phyloP scores from a whole-genome alignment of 108 stramenopile species.

The Fistulifera pelliculosa region DNA sequence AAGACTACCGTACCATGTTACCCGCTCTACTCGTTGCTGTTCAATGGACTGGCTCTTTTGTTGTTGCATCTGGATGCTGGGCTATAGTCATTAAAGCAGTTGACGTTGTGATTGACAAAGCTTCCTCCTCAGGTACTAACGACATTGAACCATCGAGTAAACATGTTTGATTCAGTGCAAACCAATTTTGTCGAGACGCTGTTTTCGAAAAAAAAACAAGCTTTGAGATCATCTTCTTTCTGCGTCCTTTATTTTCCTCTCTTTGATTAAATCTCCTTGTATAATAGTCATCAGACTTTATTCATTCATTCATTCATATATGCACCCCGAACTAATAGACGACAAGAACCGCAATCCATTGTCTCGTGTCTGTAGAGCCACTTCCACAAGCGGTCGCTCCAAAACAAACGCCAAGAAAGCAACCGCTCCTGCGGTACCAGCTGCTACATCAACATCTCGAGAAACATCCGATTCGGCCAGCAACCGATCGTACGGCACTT shows the following conservation, averaged over 20 bases:
- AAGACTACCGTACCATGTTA: too few relatives aligned
- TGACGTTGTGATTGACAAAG: conserved; percentile 29
- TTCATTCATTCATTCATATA: too few relatives aligned
- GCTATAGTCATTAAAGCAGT: conserved; percentile 36
- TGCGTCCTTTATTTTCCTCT: too few relatives aligned
- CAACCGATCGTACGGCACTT: conserved; percentile 56
- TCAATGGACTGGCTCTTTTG: conserved; percentile 21
- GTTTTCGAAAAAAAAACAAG: too few relatives aligned
- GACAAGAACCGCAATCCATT: conserved; percentile 23
- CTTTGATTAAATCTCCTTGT: too few relatives aligned
- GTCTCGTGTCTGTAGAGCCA: conserved; percentile 21
- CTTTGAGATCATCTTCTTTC: too few relatives aligned
- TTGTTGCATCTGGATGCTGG: conserved; percentile 24
- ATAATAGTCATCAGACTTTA: too few relatives aligned
- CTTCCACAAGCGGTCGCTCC: conserved; percentile 17
- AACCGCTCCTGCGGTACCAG: conserved; percentile 65
- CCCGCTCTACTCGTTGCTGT: not conserved
- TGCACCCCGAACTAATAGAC: too few relatives aligned
- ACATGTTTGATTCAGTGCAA: too few relatives aligned
- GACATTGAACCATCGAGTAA: too few relatives aligned
- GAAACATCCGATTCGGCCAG: conserved; percentile 80
- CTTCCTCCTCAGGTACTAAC: too few relatives aligned
- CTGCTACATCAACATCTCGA: conserved; percentile 35
- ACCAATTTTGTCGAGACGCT: too few relatives aligned
- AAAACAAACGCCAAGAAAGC: conserved; percentile 51